Conservation (phyloP, 2,329 filamentous ascomycete species). For the Helminthosporium solani region DNA sequence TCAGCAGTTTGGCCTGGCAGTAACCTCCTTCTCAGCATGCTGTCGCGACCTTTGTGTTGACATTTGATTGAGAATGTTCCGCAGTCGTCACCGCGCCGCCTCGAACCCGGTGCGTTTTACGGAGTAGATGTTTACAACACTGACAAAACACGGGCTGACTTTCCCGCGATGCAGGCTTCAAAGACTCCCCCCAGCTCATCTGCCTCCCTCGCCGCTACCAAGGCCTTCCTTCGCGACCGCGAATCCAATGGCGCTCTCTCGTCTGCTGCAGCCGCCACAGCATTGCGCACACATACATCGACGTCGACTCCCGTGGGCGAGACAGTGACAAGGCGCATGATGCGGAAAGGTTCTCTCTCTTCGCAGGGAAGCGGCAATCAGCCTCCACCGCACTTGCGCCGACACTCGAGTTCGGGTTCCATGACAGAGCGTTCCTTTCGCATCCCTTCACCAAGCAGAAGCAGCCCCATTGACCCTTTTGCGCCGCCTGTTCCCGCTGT, state of each 20-base stretch:
- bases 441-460: conserved; percentile 58
- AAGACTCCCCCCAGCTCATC: conserved; percentile 63
- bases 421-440: conserved; percentile 91
- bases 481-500: conserved; percentile 76
- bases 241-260: conserved; percentile 68
- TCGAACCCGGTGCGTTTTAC: conserved; percentile 36
- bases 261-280: conserved; percentile 81
- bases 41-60: conserved; percentile 23
- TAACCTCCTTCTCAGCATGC: conserved; percentile 19
- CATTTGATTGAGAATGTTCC: conserved; percentile 36
- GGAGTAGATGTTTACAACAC: too few relatives aligned
- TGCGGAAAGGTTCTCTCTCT: conserved; percentile 70
- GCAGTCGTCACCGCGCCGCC: conserved; percentile 28
- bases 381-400: conserved; percentile 38
- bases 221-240: conserved; percentile 73
- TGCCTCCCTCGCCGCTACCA: conserved; percentile 76
- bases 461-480: conserved; percentile 39
- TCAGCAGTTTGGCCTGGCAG: not conserved
- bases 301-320: conserved; percentile 78
- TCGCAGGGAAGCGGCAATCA: conserved; percentile 59
- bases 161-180: conserved; percentile 30
- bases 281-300: conserved; percentile 74
- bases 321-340: conserved; percentile 83
- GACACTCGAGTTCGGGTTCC: conserved; percentile 68
- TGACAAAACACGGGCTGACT: conserved; percentile 17